These are phyloP conservation scores for Podospora fimiseda DNA, from an alignment of 495 filamentous ascomycete species.

Conservation along the genomic window DNA sequence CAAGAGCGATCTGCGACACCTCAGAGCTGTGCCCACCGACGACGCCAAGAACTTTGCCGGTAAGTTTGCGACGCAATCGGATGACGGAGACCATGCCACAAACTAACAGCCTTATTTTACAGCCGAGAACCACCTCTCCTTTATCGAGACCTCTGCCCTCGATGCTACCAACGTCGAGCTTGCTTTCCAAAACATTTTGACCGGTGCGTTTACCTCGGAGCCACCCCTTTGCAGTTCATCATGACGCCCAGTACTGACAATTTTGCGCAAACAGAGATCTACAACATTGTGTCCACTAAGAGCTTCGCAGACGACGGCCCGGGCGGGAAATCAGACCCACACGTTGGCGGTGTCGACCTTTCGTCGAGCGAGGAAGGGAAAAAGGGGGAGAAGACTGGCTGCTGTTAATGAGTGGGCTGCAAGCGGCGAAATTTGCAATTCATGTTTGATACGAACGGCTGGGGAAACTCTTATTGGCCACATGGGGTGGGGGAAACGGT, in stretches of 20 bases:
- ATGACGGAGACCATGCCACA: too few relatives aligned
- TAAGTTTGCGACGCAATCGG: conserved; percentile 39
- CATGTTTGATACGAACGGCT: conserved; percentile 34
- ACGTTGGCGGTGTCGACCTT: conserved; percentile 63
- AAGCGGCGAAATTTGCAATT: conserved; percentile 38
- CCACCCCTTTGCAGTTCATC: not conserved
- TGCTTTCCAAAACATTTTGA: conserved; percentile 98
- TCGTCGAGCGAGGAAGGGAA: conserved; percentile 63
- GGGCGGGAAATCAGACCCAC: conserved; percentile 40
- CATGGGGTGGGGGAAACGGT: conserved; percentile 22
- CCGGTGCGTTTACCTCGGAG: conserved; percentile 55
- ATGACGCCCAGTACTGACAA: not conserved
- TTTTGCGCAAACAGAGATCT: conserved; percentile 67
- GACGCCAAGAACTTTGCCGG: conserved; percentile 98
- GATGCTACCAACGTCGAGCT: conserved; percentile 99
- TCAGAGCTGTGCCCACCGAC: conserved; percentile 95
- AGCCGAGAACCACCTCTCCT: conserved; percentile 94
- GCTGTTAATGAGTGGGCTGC: conserved; percentile 57
- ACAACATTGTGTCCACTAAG: conserved; percentile 98
- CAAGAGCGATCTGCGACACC: conserved; percentile 99
- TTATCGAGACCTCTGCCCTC: conserved; percentile 98
- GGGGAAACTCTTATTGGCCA: conserved; percentile 25
- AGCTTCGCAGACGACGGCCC: conserved; percentile 75
- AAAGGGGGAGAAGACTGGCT: conserved; percentile 74
- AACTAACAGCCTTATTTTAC: conserved; percentile 15